Conservation (phyloP, 2,329 filamentous ascomycete genomes). For the Colletotrichum coccodes region DNA sequence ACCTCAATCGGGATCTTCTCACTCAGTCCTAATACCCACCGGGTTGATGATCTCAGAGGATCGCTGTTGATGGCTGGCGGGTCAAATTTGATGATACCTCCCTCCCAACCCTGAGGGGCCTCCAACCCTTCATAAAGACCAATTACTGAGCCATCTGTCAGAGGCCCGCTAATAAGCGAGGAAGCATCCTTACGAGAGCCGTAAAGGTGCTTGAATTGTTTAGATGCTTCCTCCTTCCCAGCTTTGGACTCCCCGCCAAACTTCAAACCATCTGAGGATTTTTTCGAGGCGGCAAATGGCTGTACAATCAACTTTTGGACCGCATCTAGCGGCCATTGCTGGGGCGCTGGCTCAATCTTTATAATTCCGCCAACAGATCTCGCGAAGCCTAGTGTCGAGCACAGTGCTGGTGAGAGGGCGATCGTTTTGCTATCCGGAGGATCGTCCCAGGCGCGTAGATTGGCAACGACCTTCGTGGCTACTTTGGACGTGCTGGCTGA, state of each 20-base stretch:
- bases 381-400: conserved; percentile 75
- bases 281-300: conserved; percentile 75
- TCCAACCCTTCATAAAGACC: conserved; percentile 64
- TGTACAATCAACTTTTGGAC: conserved; percentile 79
- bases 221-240: conserved; percentile 80
- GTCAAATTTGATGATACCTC: conserved; percentile 85
- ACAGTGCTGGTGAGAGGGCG: conserved; percentile 82
- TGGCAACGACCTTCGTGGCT: conserved; percentile 79
- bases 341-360: conserved; percentile 84
- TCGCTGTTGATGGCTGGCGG: conserved; percentile 53
- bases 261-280: conserved; percentile 74
- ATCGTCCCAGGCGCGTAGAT: conserved; percentile 83
- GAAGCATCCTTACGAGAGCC: conserved; percentile 46
- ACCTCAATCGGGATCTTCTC: conserved; percentile 79
- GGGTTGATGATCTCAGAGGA: conserved; percentile 26
- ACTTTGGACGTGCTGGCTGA: conserved; percentile 59
- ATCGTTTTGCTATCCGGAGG: conserved; percentile 84
- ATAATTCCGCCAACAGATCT: conserved; percentile 87
- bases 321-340: conserved; percentile 73
- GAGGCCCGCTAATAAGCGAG: conserved; percentile 78
- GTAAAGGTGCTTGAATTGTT: conserved; percentile 78
- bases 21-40: conserved; percentile 84
- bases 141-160: conserved; percentile 90
- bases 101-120: conserved; percentile 76
- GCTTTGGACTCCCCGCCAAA: conserved; percentile 90